Percentiles rank a stretch among this genome's conserved stretches.
Evolutionary conservation across 192 early-diverging fungal species (phyloP).

Genomic region (Coemansia sp.): DNA sequence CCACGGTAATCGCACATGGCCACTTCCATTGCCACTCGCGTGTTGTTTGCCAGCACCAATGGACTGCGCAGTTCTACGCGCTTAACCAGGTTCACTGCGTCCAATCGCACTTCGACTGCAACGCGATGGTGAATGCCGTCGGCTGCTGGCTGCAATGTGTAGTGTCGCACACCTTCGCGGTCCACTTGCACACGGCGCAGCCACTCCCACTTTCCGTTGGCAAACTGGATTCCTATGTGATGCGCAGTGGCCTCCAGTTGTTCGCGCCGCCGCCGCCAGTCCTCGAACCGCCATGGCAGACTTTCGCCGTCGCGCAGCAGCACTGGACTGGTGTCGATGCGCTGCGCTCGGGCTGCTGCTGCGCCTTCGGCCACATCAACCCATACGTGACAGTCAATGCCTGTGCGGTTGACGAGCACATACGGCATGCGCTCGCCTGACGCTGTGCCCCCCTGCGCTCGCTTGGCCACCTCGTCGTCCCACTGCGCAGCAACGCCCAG

Average conservation of each 20-base stretch:
- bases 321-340: slow-evolving; percentile 68
- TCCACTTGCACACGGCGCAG: slow-evolving; percentile 88
- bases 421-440: slow-evolving; percentile 71
- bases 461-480: slow-evolving; percentile 39
- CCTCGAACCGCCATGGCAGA: slow-evolving; percentile 93
- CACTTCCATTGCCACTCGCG: slow-evolving; percentile 75
- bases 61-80: slow-evolving; percentile 87
- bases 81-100: slow-evolving; percentile 79
- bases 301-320: slow-evolving; percentile 67
- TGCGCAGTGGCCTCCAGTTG: slow-evolving; percentile 68
- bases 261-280: slow-evolving; percentile 92
- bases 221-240: slow-evolving; percentile 79
- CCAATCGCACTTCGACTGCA: slow-evolving; percentile 83
- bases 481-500: slow-evolving; percentile 60
- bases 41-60: slow-evolving; percentile 80
- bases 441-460: slow-evolving; percentile 3
- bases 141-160: slow-evolving; percentile 78
- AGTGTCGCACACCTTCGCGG: slow-evolving; percentile 78
- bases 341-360: slow-evolving; percentile 23
- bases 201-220: slow-evolving; percentile 87
- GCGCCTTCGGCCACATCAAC: slow-evolving; percentile 58
- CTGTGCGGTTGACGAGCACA: slow-evolving; percentile 85
- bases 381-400: slow-evolving; percentile 90
- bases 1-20: slow-evolving; percentile 69
- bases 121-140: slow-evolving; percentile 78